A percentile compares a stretch with the other conserved stretches of the same genome.
Evolutionary conservation across 257 asterid genomes (phyloP).

Genomic region (Schizonepeta tenuifolia): DNA sequence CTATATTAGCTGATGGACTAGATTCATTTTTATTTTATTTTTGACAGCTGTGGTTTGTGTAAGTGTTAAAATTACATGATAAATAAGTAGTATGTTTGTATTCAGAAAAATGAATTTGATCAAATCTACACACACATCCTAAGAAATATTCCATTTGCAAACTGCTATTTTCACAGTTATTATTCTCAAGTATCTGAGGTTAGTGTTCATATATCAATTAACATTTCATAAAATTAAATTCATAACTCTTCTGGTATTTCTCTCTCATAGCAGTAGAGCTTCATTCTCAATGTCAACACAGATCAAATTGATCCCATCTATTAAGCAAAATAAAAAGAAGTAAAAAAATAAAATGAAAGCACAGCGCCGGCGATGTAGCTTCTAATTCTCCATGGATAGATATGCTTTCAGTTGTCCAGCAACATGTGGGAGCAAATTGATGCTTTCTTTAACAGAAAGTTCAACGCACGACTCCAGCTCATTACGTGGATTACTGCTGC

Average conservation of each 20-base stretch:
- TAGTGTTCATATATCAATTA: not conserved
- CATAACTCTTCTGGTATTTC: not conserved
- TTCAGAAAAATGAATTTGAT: not conserved
- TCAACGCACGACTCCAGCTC: conserved; percentile 82
- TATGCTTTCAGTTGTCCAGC: conserved; percentile 66
- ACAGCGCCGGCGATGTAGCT: not conserved
- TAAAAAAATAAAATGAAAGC: no score
- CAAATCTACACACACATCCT: not conserved
- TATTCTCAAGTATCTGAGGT: not conserved
- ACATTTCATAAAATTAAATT: not conserved
- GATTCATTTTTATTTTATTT: not conserved
- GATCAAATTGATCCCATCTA: conserved; percentile 27
- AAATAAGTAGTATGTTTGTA: no score
- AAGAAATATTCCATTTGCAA: not conserved
- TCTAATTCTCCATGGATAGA: conserved; percentile 49
- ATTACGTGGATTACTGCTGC: conserved; percentile 42
- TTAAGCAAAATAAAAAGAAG: not conserved
- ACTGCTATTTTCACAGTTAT: not conserved
- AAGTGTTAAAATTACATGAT: no score
- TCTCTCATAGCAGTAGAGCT: conserved; percentile 9
- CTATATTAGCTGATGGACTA: not conserved
- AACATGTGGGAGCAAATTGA: conserved; percentile 66
- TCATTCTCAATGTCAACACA: not conserved
- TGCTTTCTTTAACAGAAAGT: conserved; percentile 60
- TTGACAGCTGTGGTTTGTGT: no score